Base-by-base conservation (phyloP, 768 basidiomycete genomes). In the Krasilnikovozyma curviuscula region DNA sequence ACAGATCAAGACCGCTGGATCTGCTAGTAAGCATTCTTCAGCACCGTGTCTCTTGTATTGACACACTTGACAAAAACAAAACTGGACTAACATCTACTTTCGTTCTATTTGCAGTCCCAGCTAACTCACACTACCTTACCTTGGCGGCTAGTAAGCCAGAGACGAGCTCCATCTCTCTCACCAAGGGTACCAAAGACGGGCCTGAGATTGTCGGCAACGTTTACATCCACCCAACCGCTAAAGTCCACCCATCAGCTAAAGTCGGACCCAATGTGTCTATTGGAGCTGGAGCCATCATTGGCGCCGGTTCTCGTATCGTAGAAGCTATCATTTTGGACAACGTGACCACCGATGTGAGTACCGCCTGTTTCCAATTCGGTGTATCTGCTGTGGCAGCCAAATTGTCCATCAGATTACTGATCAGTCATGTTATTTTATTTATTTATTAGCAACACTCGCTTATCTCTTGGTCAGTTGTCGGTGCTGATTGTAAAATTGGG, bases 61-160 rank as follows among this genome's bases (percentile, higher is more conserved):
- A 25, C 46, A 66, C 64, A n/a, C n/a, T n/a, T n/a, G n/a, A n/a
- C n/a, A n/a, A n/a, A n/a, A n/a, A n/a, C n/a, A n/a, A n/a, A n/a
- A n/a, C n/a, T n/a, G n/a, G n/a, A n/a, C n/a, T n/a, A n/a, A n/a
- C n/a, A n/a, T n/a, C n/a, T n/a, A n/a, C n/a, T n/a, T n/a, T n/a
- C n/a, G n/a, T n/a, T n/a, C n/a, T n/a, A n/a, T 68, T 66, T 30
- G 68, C 69, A 29, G 61, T 70, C n/a, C 66, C 68, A 3, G 69
- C 69, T 23, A 66, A 65, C 24, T 61, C 63, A 9, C 63, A 68
- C 41, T 67, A 69, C 56, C 62, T 70, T 23, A 47, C 59, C 21
- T 62, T 62, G 10, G 68, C 65, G 56, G 54, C 57, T 50, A 66
- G 62, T 31, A 64, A 62, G 21, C 55, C 61, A 50, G 66, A 67